Evolutionary conservation across 2,329 filamentous ascomycete genomes (phyloP).

Genomic region (Xylariaceae sp.): DNA sequence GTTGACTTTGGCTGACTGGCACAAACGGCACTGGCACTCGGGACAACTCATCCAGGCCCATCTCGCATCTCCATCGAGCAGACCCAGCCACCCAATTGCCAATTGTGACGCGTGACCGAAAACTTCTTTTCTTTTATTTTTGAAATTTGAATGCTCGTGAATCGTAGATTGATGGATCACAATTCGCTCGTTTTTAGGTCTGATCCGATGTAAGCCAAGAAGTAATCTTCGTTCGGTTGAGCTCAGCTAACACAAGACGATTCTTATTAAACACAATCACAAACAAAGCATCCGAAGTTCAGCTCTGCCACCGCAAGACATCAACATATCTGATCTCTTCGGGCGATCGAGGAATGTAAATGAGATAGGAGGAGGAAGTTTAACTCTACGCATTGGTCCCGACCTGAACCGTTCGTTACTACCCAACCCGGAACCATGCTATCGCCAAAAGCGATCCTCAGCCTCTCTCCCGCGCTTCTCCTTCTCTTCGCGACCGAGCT

Average conservation of each 20-base stretch:
- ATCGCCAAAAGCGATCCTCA: constrained; percentile 39
- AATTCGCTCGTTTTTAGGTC: neutral
- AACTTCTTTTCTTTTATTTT: neutral
- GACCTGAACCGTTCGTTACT: neutral
- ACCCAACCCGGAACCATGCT: constrained; percentile 41
- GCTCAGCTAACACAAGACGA: constrained; percentile 12
- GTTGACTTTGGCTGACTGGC: too few relatives aligned
- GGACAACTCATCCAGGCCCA: neutral
- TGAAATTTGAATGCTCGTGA: neutral
- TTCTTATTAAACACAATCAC: constrained; percentile 3
- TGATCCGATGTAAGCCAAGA: constrained; percentile 12
- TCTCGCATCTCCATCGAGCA: too few relatives aligned
- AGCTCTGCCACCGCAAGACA: constrained; percentile 1
- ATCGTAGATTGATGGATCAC: constrained; percentile 2
- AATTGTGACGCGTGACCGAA: neutral
- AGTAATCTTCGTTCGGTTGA: neutral
- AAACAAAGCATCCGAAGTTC: neutral
- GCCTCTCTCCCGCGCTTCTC: constrained; percentile 49
- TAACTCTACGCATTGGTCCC: neutral
- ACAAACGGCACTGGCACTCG: neutral
- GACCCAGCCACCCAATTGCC: neutral
- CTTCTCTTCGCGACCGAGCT: constrained; percentile 47
- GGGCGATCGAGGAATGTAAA: neutral
- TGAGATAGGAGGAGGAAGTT: neutral
- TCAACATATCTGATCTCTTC: neutral